Percentiles rank a stretch among this genome's conserved stretches.
Evolutionary conservation across 768 basidiomycete species (phyloP).

Genomic region (Rhodosporidiobolus sp.): DNA sequence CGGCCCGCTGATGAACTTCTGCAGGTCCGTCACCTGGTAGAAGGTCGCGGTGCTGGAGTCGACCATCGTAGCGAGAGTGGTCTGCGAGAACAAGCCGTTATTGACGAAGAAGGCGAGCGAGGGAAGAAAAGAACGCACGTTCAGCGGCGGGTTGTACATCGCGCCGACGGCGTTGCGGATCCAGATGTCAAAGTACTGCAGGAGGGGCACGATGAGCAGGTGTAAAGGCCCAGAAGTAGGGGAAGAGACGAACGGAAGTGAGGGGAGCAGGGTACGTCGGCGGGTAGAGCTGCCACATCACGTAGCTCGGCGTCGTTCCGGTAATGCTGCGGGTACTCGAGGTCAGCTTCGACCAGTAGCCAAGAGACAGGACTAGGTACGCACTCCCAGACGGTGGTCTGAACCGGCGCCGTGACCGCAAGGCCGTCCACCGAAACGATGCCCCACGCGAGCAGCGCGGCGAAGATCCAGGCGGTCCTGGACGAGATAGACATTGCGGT

Average conservation of each 20-base stretch:
- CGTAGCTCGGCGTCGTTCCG: conserved; percentile 1
- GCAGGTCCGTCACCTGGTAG: not conserved
- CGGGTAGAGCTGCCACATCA: conserved; percentile 14
- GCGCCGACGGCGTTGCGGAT: conserved; percentile 16
- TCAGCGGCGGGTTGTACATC: conserved; percentile 25
- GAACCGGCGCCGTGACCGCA: not conserved
- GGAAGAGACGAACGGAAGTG: conserved; percentile 5
- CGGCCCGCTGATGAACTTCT: conserved; percentile 2
- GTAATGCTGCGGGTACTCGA: not conserved
- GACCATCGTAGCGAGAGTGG: conserved; percentile 3
- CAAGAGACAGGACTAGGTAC: not conserved
- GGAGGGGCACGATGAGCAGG: not conserved
- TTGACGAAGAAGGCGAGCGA: not conserved
- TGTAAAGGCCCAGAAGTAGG: too few species aligned
- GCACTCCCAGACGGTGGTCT: conserved; percentile 15
- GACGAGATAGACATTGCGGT: not conserved
- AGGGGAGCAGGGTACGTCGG: conserved; percentile 13
- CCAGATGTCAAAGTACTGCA: conserved; percentile 25
- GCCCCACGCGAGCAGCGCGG: not conserved
- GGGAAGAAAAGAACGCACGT: not conserved
- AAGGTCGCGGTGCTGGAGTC: not conserved
- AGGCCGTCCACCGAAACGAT: not conserved
- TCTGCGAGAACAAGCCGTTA: not conserved
- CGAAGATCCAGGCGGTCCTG: not conserved
- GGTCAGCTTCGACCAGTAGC: not conserved